Conservation (phyloP, 2,329 filamentous ascomycete genomes). For the Xylariaceae sp. region DNA sequence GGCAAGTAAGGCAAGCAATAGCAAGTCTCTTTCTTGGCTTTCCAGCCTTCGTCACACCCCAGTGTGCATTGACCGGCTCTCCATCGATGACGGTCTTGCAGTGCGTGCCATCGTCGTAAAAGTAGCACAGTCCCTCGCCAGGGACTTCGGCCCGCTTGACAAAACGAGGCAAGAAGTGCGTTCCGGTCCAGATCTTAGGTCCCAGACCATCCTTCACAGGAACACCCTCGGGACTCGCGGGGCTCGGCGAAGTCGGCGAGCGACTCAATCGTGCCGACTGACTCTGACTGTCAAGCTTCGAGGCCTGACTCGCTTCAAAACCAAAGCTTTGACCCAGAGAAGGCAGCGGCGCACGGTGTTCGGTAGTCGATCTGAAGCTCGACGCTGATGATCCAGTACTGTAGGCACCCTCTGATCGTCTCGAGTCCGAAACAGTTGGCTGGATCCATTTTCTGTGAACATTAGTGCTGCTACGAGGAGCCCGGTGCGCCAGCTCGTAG, state of each 20-base stretch:
- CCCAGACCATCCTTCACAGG: constrained; percentile 56
- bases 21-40: constrained; percentile 88
- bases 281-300: constrained; percentile 27
- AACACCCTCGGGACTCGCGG: constrained; percentile 38
- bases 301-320: constrained; percentile 23
- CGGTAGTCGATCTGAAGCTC: constrained; percentile 26
- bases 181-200: constrained; percentile 65
- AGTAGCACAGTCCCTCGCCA: constrained; percentile 75
- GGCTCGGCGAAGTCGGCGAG: constrained; percentile 30
- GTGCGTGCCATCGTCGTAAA: constrained; percentile 79
- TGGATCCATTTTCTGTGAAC: constrained; percentile 35
- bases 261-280: constrained; percentile 24
- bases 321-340: constrained; percentile 24
- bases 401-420: constrained; percentile 43
- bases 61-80: constrained; percentile 80
- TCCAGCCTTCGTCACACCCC: constrained; percentile 90
- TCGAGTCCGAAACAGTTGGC: constrained; percentile 40
- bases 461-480: constrained; percentile 21
- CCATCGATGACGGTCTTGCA: constrained; percentile 82
- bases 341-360: constrained; percentile 26
- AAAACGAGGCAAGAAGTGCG: constrained; percentile 62
- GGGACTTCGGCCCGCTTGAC: constrained; percentile 61
- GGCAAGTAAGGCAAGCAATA: constrained; percentile 77
- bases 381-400: constrained; percentile 39
- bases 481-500: constrained; percentile 30